phyloP scores from a whole-genome alignment of 1,284 basidiomycete genomes.

The Fomitiporia mediterranea region DNA sequence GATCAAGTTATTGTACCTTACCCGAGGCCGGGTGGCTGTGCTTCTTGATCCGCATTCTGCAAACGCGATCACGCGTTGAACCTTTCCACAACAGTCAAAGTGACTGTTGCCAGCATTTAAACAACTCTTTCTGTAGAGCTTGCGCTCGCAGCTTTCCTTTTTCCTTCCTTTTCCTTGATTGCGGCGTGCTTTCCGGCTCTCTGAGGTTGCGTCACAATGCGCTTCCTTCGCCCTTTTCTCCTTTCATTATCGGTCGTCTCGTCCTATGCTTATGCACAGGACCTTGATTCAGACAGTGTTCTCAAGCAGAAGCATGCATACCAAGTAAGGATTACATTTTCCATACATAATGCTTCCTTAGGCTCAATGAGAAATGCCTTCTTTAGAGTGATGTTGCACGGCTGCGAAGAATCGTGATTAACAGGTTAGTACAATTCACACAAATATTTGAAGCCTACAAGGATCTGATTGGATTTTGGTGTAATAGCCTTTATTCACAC shows the following conservation, averaged over 20 bases:
- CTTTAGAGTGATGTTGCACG: conserved; percentile 85
- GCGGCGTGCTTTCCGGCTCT: background rate
- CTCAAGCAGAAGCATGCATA: conserved; percentile 65
- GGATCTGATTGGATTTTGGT: conserved; percentile 16
- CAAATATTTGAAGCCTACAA: conserved; percentile 15
- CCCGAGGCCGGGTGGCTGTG: too few species aligned
- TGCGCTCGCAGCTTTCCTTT: background rate
- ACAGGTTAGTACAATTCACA: conserved; percentile 52
- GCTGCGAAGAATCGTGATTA: conserved; percentile 87
- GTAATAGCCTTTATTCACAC: conserved; percentile 70
- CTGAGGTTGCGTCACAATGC: conserved; percentile 43
- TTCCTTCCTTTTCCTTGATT: background rate
- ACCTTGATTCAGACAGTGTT: conserved; percentile 32
- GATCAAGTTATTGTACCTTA: too few species aligned
- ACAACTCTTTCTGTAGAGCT: background rate
- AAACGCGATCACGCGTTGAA: conserved; percentile 3
- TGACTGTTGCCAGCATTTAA: background rate
- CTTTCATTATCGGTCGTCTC: conserved; percentile 48
- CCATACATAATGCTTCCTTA: conserved; percentile 5
- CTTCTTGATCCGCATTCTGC: too few species aligned
- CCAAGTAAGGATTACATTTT: conserved; percentile 50
- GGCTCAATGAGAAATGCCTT: conserved; percentile 10
- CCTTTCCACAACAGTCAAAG: background rate
- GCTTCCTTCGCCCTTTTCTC: conserved; percentile 50
- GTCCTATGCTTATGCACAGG: conserved; percentile 48